Base-by-base conservation (phyloP, 2,329 filamentous ascomycete genomes). In the Pseudocercospora cruenta region DNA sequence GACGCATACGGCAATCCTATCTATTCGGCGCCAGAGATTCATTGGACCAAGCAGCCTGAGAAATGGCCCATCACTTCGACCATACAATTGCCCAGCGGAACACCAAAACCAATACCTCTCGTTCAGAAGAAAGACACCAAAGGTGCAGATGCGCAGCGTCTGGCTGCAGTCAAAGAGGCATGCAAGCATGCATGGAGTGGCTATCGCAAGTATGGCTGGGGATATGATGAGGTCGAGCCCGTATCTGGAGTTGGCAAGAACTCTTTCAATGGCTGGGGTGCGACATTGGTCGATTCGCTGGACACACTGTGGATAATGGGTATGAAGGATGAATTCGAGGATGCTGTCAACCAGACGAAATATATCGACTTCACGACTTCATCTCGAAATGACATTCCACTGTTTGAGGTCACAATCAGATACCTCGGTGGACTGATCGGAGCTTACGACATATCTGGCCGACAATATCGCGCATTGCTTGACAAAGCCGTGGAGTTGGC, bases 331-430 rank as follows among this genome's bases (percentile, higher is more conserved):
- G 92, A 96, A 72, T 96, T 96, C 73, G 87, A 92, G 65, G 89
- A 92, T 67, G 93, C 92, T 1, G 87, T 91, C 53, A 84, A 86
- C 60, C 88, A 85, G 3, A 87, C 94, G 22, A 84, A 84, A 64
- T 79, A 86, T 5, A 94, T 97, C 65, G 93, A 97, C 78, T 97
- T 97, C 73, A 95, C 91, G 2, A 90, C 86, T 10, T 90, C 87
- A 28, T 78, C 82, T 14, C 83, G 89, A 58, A 76, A 80, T 43
- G 87, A 91, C 57, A 95, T 97, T 54, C 93, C 93, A n/a, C 85
- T 96, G 7, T 97, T 97, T 72, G 94, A 97, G 79, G 96, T 93
- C 0, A 92, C 90, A 10, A 97, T 98, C 75, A 88, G 94, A 60
- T 97, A 97, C 73, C 84, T 98, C 4, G 94, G 94, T 33, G 94